A percentile compares a stretch with the other conserved stretches of the same genome.
phyloP scores from a whole-genome alignment of 257 asterid species.

The Capsicum baccatum region DNA sequence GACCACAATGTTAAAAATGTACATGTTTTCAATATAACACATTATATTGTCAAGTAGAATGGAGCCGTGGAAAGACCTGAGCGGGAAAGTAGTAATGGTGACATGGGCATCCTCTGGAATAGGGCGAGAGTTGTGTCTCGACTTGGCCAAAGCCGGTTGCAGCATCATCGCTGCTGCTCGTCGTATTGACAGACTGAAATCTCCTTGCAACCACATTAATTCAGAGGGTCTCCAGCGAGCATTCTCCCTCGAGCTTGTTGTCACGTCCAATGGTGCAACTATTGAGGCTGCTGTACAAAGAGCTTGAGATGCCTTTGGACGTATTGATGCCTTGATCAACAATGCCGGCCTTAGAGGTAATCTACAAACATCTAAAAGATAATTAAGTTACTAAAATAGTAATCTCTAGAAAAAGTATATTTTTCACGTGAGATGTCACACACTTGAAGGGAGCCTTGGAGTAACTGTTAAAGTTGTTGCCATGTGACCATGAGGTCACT shows the following conservation, averaged over 20 bases:
- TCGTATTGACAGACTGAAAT: background rate
- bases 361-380: background rate
- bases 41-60: background rate
- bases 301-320: constrained; percentile 5
- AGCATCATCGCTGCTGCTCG: constrained; percentile 30
- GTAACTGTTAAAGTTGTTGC: too few relatives aligned
- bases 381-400: background rate
- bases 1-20: too few relatives aligned
- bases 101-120: constrained; percentile 36
- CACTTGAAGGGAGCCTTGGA: too few relatives aligned
- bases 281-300: background rate
- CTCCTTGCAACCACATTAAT: background rate
- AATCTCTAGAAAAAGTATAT: background rate
- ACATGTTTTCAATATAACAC: background rate
- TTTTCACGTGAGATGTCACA: background rate
- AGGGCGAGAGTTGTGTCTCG: constrained; percentile 44
- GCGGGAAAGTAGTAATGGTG: constrained; percentile 32
- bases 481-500: too few relatives aligned
- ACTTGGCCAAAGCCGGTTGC: constrained; percentile 55
- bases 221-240: background rate
- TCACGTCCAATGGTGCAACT: background rate
- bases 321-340: constrained; percentile 8
- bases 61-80: constrained; percentile 33
- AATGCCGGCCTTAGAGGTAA: background rate
- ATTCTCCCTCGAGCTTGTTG: background rate